These are phyloP conservation scores for Polymyxa betae DNA, from an alignment of 208 protist species.

Conservation along the genomic window DNA sequence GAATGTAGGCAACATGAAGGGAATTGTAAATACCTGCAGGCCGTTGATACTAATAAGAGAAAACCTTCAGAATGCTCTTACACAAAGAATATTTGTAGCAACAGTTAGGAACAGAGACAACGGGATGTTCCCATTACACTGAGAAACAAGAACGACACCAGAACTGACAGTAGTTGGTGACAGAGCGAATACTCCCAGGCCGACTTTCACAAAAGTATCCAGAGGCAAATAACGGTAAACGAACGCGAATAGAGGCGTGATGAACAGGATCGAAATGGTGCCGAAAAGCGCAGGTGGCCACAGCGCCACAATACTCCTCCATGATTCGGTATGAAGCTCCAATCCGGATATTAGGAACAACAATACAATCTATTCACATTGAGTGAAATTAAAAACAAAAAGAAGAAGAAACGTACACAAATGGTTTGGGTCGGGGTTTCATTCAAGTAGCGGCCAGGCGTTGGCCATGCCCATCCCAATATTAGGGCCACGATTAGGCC, in stretches of 20 bases:
- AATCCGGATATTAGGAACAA: background rate
- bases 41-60: background rate
- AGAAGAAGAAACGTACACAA: background rate
- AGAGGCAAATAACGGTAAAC: background rate
- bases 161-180: slow-evolving; percentile 24
- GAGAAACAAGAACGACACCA: slow-evolving; percentile 2
- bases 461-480: background rate
- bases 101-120: background rate
- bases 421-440: background rate
- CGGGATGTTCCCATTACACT: background rate
- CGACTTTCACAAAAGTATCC: background rate
- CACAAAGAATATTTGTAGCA: background rate
- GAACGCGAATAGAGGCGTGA: slow-evolving; percentile 26
- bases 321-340: background rate
- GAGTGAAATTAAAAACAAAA: background rate
- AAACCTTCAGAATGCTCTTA: background rate
- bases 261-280: background rate
- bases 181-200: background rate
- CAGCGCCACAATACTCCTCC: background rate
- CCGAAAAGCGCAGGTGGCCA: background rate
- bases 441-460: background rate
- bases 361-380: slow-evolving; percentile 1
- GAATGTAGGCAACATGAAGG: background rate
- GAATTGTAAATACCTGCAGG: slow-evolving; percentile 29
- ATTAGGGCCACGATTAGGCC: slow-evolving; percentile 6